These are phyloP conservation scores for Candida buenavistaensis DNA, from an alignment of 1,139 yeast species.

Conservation along the genomic window DNA sequence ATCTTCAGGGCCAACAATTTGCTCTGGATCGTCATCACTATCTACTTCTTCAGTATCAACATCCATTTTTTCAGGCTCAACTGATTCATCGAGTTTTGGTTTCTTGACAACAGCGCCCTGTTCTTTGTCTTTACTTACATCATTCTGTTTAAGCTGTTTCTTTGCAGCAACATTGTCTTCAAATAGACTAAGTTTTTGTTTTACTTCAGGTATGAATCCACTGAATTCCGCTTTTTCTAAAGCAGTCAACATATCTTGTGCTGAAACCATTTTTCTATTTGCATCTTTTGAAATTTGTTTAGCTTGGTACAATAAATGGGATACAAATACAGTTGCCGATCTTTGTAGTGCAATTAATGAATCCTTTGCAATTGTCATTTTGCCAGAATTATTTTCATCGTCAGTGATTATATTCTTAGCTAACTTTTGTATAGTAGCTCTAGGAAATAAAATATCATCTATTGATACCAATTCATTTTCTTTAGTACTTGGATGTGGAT, in stretches of 20 bases:
- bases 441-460: slow-evolving; percentile 69
- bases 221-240: slow-evolving; percentile 56
- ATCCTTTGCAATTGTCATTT: slow-evolving; percentile 59
- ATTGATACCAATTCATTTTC: slow-evolving; percentile 62
- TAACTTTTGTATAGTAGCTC: slow-evolving; percentile 56
- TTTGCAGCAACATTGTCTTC: slow-evolving; percentile 41
- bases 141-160: slow-evolving; percentile 24
- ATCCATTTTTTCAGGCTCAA: slow-evolving; percentile 14
- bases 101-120: slow-evolving; percentile 16
- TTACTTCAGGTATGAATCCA: slow-evolving; percentile 54
- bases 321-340: slow-evolving; percentile 72
- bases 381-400: slow-evolving; percentile 29
- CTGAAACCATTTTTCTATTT: slow-evolving; percentile 61
- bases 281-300: slow-evolving; percentile 51
- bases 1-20: slow-evolving; percentile 13
- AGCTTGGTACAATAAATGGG: slow-evolving; percentile 64
- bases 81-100: slow-evolving; percentile 19
- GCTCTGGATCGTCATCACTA: slow-evolving; percentile 21
- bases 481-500: slow-evolving; percentile 47
- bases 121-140: slow-evolving; percentile 13
- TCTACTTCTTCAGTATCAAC: slow-evolving; percentile 17
- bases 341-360: slow-evolving; percentile 66
- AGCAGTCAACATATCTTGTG: slow-evolving; percentile 64
- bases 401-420: slow-evolving; percentile 46
- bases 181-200: slow-evolving; percentile 48